These are phyloP conservation scores for Curvularia sp. DNA, from an alignment of 2,329 filamentous ascomycete genomes.

Conservation along the genomic window DNA sequence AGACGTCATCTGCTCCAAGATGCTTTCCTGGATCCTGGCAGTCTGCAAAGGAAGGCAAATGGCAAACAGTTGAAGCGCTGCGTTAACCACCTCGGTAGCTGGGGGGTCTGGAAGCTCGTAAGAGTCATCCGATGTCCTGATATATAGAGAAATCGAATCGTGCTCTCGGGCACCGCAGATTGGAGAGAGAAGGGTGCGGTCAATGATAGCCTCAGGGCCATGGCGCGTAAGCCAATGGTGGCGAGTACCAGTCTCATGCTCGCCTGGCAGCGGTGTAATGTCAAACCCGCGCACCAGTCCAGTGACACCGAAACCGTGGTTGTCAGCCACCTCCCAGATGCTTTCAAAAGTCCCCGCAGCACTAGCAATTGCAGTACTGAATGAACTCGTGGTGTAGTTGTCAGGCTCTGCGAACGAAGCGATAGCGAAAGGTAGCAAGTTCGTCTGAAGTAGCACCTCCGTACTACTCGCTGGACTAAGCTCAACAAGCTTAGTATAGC, in stretches of 20 bases:
- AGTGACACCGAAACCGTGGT: slow-evolving; percentile 92
- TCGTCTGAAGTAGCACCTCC: slow-evolving; percentile 88
- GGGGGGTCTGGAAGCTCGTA: slow-evolving; percentile 73
- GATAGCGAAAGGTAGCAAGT: slow-evolving; percentile 85
- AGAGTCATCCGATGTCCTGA: slow-evolving; percentile 60
- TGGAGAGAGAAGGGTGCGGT: slow-evolving; percentile 63
- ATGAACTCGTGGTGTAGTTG: slow-evolving; percentile 80
- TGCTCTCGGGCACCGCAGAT: slow-evolving; percentile 87
- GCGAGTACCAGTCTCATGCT: slow-evolving; percentile 49
- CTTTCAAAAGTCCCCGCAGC: slow-evolving; percentile 89
- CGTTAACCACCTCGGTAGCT: slow-evolving; percentile 91
- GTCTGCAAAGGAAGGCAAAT: slow-evolving; percentile 89
- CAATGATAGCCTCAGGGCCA: slow-evolving; percentile 70
- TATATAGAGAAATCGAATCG: slow-evolving; percentile 82
- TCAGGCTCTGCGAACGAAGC: slow-evolving; percentile 93
- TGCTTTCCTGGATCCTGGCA: slow-evolving; percentile 92
- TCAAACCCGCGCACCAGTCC: slow-evolving; percentile 81
- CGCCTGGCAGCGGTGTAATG: slow-evolving; percentile 72
- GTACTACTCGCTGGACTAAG: slow-evolving; percentile 83
- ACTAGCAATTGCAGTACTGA: slow-evolving; percentile 90
- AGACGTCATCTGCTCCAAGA: slow-evolving; percentile 89
- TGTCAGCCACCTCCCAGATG: slow-evolving; percentile 94
- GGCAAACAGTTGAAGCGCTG: slow-evolving; percentile 91
- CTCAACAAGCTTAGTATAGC: slow-evolving; percentile 89
- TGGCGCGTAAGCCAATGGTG: slow-evolving; percentile 62